Percentiles rank a stretch among this genome's conserved stretches.
These are phyloP conservation scores for Stenogyne calaminthoides DNA, from an alignment of 305 asterid species.

Conservation along the genomic window DNA sequence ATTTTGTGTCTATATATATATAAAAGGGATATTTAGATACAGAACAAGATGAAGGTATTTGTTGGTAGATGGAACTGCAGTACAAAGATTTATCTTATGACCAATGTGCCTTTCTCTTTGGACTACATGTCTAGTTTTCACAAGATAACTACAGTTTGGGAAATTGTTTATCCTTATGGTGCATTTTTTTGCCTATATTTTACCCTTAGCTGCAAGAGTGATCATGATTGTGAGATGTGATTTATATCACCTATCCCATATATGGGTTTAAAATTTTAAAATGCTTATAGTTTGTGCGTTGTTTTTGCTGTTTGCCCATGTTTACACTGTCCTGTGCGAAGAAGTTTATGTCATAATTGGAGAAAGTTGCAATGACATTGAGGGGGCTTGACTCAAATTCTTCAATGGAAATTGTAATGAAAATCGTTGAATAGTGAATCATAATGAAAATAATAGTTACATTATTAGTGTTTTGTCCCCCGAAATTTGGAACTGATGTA, in stretches of 20 bases:
- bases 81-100: background rate
- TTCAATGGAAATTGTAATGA: no score
- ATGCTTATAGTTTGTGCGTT: background rate
- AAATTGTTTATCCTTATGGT: background rate
- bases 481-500: background rate
- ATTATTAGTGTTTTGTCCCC: no score
- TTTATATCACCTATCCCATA: background rate
- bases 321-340: no score
- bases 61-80: slow-evolving; percentile 9
- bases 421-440: no score
- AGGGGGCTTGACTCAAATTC: no score
- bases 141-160: background rate
- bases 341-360: background rate
- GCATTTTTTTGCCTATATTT: background rate
- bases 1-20: slow-evolving; percentile 8
- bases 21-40: slow-evolving; percentile 2
- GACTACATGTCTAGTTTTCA: background rate
- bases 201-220: background rate
- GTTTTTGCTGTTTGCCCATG: no score
- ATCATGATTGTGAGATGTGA: background rate
- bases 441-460: no score
- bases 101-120: background rate
- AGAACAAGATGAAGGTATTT: background rate
- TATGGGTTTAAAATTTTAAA: background rate
- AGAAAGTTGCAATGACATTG: background rate